Base-by-base conservation (phyloP, 2,329 filamentous ascomycete species). In the Fusarium praegraminearum region DNA sequence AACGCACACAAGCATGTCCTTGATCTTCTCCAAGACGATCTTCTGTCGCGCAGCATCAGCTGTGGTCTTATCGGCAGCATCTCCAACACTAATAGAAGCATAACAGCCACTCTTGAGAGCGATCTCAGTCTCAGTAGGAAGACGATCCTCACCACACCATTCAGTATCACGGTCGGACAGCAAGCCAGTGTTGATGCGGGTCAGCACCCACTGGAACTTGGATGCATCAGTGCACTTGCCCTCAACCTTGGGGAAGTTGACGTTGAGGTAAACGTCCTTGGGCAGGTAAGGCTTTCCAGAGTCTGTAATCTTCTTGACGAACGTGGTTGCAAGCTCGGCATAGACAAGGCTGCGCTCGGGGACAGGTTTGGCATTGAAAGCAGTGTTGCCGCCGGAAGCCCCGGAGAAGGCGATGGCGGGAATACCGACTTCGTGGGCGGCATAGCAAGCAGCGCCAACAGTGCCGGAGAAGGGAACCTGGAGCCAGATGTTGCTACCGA, bases 351-450 rank as follows among this genome's bases (percentile, higher is more conserved):
- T 87, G 67, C 87, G 84, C 12, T 78, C 63, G 2, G 89, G 87
- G 2, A 83, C 78, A 2, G 89, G 87, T 0, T 76, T 76, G 2
- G 82, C 78, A 70, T 89, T 83, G 83, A 85, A 92, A 0, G 85
- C 82, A 1, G 85, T 84, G 30, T 79, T 82, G 16, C 82, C 81
- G 8, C 81, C 80, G 0, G 84, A 83, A 3, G 78, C 77, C 8
- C 89, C 90, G 0, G 86, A 89, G 79, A 93, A 92, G 18, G 90
- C 90, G 58, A 93, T 85, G n/a, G 86, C 86, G 0, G 90, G 90
- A 59, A 92, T 86, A 2, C 85, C 83, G 2, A 80, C 80, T 22
- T 85, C 80, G 41, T 80, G 76, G 6, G 82, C 86, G 1, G 90
- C 89, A 67, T 88, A 87, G 35, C 81, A 83, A 10, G 90, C 87